phyloP scores from a whole-genome alignment of 78 protist species.

The Parvularia atlantis region DNA sequence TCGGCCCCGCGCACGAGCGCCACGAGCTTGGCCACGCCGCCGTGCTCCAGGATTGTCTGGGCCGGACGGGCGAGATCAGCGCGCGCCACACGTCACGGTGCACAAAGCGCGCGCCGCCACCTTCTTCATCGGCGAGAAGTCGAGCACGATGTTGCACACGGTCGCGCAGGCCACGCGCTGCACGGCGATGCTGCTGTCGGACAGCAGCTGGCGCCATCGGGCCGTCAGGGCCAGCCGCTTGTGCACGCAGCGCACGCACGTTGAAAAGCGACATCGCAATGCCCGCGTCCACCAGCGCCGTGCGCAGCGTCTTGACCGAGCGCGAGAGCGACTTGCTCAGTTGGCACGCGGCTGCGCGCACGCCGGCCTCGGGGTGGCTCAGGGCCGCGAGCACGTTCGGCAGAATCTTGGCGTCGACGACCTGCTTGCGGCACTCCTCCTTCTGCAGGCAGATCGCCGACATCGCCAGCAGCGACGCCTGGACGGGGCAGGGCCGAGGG shows the following conservation, averaged over 20 bases:
- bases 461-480: constrained; percentile 35
- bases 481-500: constrained; percentile 13
- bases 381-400: constrained; percentile 19
- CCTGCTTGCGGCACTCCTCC: constrained; percentile 42
- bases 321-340: constrained; percentile 23
- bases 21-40: constrained; percentile 32
- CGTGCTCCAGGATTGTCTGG: constrained; percentile 39
- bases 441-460: constrained; percentile 31
- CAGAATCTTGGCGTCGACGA: constrained; percentile 33
- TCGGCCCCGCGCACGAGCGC: constrained; percentile 5
- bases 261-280: constrained; percentile 20
- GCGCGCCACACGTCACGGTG: neutral
- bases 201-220: constrained; percentile 3
- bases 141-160: constrained; percentile 50
- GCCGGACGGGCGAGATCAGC: no score
- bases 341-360: constrained; percentile 48
- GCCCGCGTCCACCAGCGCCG: constrained; percentile 44
- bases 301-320: constrained; percentile 40
- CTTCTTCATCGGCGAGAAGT: constrained; percentile 58
- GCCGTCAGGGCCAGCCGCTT: neutral
- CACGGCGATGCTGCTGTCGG: constrained; percentile 38
- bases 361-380: neutral
- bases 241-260: neutral
- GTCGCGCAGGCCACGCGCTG: constrained; percentile 36
- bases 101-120: neutral